Evolutionary conservation across 75 land plant species (phyloP), one percentile per base, ranked within the genome.

Genomic region (Picea glauca): DNA sequence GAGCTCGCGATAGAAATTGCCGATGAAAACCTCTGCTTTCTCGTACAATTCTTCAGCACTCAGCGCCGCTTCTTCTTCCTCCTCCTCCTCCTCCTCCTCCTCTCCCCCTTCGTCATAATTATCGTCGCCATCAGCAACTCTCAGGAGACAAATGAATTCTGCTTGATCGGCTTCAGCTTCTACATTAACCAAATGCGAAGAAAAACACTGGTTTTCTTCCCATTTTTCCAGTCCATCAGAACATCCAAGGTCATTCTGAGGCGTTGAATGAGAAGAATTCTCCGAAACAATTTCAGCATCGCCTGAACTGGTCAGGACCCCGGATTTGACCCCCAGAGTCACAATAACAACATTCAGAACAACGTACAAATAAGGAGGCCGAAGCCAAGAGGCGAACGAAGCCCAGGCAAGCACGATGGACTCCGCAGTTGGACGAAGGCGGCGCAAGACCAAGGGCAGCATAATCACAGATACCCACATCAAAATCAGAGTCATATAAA

Each of bases 271-370:
- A 1, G 66, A 2, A 63, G 33, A 63, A 63, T 13, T 13, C 5
- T 30, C 15, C 32, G 56, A 50, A 50, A 50, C 56, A 50, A 63
- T 63, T 63, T 63, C 14, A 63, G 14, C 9, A 13, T 63, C 13
- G 4, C 1, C 66, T 12, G 66, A 63, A 63, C 12, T 14, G 7
- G 4, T n/a, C 20, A 18, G n/a, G 1, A 60, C 62, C 7, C 38
- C 38, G 6, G 72, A 67, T 67, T 67, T 67, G 17, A 67, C 18
- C 17, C 72, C 43, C 1, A 67, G 43, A 35, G 72, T 67, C 4
- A 67, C 72, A 67, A 67, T 67, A 13, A 67, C 72, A 14, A 67
- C 72, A 67, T 67, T 67, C 38, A 67, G 40, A 5, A 67, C 17
- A 67, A 67, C n/a, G 13, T 67, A 67, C 18, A 67, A 38, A 67